phyloP scores from a whole-genome alignment of 2,329 filamentous ascomycete species.

The Aspergillus sp. region DNA sequence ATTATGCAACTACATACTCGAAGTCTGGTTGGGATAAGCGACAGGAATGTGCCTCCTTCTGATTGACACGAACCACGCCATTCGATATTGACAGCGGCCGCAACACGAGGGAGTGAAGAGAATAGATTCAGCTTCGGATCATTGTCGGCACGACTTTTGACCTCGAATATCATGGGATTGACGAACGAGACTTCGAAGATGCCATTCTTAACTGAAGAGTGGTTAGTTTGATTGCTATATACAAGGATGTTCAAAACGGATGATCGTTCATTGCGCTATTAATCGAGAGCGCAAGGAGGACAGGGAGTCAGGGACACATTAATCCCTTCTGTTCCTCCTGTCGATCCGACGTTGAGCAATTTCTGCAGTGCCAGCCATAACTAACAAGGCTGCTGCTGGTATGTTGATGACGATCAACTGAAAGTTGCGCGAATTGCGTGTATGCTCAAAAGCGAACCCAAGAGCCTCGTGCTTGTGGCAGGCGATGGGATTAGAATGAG shows the following conservation, averaged over 20 bases:
- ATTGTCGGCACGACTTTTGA: constrained; percentile 46
- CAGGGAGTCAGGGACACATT: constrained; percentile 5
- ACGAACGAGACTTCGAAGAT: constrained; percentile 48
- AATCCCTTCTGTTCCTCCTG: background rate
- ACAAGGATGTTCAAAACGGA: background rate
- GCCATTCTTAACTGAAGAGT: constrained; percentile 21
- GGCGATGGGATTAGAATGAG: constrained; percentile 46
- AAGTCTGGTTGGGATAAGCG: constrained; percentile 13
- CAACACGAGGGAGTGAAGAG: constrained; percentile 43
- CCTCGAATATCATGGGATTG: constrained; percentile 45
- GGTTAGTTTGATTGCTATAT: background rate
- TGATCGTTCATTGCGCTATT: background rate
- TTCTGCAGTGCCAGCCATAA: too few species aligned
- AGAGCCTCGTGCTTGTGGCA: constrained; percentile 30
- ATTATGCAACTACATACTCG: constrained; percentile 8
- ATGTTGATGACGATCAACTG: constrained; percentile 2
- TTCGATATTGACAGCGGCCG: constrained; percentile 34
- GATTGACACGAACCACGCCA: constrained; percentile 45
- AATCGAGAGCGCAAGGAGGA: background rate
- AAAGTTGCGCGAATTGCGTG: constrained; percentile 16
- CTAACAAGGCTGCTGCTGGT: background rate
- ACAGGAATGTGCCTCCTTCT: constrained; percentile 43
- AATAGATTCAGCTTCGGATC: constrained; percentile 25
- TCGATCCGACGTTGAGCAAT: background rate
- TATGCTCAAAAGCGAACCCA: constrained; percentile 49